Percentiles rank a stretch among this genome's conserved stretches.
Evolutionary conservation across 2,329 filamentous ascomycete species (phyloP).

Genomic region (Trichoderma sp.): DNA sequence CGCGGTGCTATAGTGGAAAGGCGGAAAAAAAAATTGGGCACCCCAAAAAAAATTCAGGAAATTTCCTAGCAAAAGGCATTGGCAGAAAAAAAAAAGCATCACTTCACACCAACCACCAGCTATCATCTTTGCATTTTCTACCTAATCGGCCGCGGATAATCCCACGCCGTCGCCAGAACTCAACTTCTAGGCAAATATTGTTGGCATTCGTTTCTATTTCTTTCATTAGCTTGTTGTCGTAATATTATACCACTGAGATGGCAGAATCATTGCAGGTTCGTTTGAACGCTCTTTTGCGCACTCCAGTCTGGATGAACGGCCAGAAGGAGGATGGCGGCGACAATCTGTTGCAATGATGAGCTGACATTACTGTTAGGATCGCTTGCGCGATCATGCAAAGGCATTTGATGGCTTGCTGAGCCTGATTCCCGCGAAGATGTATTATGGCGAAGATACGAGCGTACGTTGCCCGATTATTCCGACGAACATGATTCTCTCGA

Average conservation of each 20-base stretch:
- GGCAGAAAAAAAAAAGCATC: constrained; percentile 26
- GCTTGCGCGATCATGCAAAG: constrained; percentile 64
- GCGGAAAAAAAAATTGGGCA: constrained; percentile 28
- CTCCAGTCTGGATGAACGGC: constrained; percentile 30
- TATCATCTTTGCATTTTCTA: constrained; percentile 12
- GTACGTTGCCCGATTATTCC: constrained; percentile 57
- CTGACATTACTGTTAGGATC: constrained; percentile 49
- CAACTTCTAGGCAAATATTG: not conserved
- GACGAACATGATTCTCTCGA: not conserved
- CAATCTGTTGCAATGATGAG: not conserved
- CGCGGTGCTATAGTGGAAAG: constrained; percentile 19
- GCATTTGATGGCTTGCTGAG: constrained; percentile 87
- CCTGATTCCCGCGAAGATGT: constrained; percentile 86
- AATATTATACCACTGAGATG: constrained; percentile 38
- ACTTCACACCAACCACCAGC: constrained; percentile 21
- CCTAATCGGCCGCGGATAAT: constrained; percentile 1
- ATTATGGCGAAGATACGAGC: constrained; percentile 83
- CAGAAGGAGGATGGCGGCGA: not conserved
- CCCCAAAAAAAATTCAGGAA: constrained; percentile 28
- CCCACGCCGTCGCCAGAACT: not conserved
- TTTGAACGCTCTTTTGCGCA: constrained; percentile 39
- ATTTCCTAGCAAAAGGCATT: constrained; percentile 22
- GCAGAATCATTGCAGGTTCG: constrained; percentile 54
- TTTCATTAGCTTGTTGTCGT: not conserved
- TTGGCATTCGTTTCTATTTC: not conserved